Evolutionary conservation across 768 basidiomycete genomes (phyloP).

Genomic region (Leccinum pellstonianum): DNA sequence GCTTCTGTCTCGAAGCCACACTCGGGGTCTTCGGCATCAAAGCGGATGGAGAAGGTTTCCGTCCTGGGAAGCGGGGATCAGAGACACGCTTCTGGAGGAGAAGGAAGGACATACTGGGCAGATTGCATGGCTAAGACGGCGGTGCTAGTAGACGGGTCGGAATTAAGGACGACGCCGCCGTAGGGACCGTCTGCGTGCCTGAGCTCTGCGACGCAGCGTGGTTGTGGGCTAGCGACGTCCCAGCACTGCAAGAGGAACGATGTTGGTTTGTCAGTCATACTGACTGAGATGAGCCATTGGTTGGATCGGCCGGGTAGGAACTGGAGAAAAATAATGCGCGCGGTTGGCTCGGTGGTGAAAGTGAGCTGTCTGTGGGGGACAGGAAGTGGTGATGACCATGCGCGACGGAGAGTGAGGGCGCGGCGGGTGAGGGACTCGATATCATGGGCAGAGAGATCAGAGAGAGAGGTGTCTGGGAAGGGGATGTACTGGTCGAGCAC

Average conservation of each 20-base stretch:
- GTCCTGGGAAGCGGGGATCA: conserved; percentile 30
- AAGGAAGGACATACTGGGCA: conserved; percentile 34
- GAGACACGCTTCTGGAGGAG: neutral
- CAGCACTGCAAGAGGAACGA: conserved; percentile 52
- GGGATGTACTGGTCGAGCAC: conserved; percentile 47
- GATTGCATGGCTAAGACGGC: conserved; percentile 44
- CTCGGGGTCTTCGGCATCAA: conserved; percentile 34
- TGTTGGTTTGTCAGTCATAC: conserved; percentile 24
- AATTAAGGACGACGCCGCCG: conserved; percentile 48
- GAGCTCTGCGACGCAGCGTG: conserved; percentile 44
- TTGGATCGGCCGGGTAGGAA: conserved; percentile 45
- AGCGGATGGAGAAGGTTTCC: conserved; percentile 43
- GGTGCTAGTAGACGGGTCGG: conserved; percentile 29
- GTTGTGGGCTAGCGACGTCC: conserved; percentile 41
- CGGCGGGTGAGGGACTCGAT: conserved; percentile 43
- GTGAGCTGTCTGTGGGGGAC: conserved; percentile 26
- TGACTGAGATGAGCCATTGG: conserved; percentile 49
- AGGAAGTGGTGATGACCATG: conserved; percentile 50
- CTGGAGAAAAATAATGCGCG: conserved; percentile 44
- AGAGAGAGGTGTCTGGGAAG: conserved; percentile 39
- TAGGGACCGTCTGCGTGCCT: conserved; percentile 33
- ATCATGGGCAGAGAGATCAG: conserved; percentile 38
- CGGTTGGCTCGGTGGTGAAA: conserved; percentile 24
- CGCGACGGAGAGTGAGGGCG: conserved; percentile 44
- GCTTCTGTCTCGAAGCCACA: conserved; percentile 37